phyloP scores from a whole-genome alignment of 176 grass and related monocot species.

The Eragrostis nindensis region DNA sequence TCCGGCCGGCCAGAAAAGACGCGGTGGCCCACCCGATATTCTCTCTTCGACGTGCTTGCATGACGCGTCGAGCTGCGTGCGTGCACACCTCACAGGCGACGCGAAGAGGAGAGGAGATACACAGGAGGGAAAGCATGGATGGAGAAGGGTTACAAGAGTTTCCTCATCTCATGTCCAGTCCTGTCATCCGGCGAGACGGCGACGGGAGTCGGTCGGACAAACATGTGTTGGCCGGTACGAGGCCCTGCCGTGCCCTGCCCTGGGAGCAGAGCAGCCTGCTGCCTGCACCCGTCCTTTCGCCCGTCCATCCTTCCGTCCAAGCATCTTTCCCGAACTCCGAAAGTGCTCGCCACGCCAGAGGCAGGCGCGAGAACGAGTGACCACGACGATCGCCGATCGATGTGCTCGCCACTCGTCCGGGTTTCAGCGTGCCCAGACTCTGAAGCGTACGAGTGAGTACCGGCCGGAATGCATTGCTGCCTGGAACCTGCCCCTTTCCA shows the following conservation, averaged over 20 bases:
- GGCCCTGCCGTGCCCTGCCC: too few species aligned
- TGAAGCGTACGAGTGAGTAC: not conserved
- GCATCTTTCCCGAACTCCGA: constrained; percentile 43
- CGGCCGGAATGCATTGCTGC: too few species aligned
- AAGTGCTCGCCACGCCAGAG: constrained; percentile 26
- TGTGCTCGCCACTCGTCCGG: constrained; percentile 8
- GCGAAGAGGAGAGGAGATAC: not conserved
- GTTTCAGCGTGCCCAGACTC: constrained; percentile 44
- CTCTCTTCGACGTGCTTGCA: constrained; percentile 19
- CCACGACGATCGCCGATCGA: not conserved
- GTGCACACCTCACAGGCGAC: not conserved
- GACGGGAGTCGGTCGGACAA: constrained; percentile 26
- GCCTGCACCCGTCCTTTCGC: constrained; percentile 40
- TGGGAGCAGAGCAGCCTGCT: constrained; percentile 8
- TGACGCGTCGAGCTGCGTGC: constrained; percentile 39
- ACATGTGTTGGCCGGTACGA: constrained; percentile 33
- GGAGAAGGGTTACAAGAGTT: constrained; percentile 52
- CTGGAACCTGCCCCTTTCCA: too few species aligned
- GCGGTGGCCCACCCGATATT: constrained; percentile 23
- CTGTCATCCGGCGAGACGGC: constrained; percentile 28
- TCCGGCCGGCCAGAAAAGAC: constrained; percentile 46
- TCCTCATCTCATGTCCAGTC: constrained; percentile 42
- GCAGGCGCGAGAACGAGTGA: too few species aligned
- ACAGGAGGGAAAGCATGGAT: not conserved
- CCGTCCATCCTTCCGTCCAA: constrained; percentile 6